Percentiles rank a stretch among this genome's conserved stretches.
Conservation (phyloP, 139 green algal species). For the Dunaliella primolecta region DNA sequence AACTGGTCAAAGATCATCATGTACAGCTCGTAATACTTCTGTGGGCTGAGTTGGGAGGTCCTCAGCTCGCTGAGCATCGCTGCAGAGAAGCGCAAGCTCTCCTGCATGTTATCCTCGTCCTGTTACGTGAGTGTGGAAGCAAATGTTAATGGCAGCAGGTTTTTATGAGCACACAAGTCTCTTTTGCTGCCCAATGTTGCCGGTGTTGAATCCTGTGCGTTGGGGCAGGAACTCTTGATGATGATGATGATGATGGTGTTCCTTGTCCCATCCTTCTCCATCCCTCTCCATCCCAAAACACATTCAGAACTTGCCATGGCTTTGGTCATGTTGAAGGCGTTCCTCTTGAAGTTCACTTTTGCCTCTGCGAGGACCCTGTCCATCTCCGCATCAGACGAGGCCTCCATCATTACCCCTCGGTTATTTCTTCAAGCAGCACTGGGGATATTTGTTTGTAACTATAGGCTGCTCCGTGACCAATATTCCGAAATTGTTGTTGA, state of each 20-base stretch:
- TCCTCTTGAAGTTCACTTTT: constrained; percentile 65
- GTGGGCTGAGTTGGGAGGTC: constrained; percentile 84
- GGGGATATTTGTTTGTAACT: too few relatives aligned
- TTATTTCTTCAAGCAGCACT: too few relatives aligned
- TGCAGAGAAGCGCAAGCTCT: constrained; percentile 85
- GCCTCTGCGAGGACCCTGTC: constrained; percentile 69
- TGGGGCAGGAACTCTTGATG: too few relatives aligned
- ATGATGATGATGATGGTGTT: too few relatives aligned
- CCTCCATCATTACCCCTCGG: neutral
- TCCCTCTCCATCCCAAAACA: too few relatives aligned
- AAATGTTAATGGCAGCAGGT: neutral
- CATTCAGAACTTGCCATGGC: constrained; percentile 56
- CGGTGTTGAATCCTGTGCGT: neutral
- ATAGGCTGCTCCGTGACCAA: too few relatives aligned
- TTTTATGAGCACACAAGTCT: neutral
- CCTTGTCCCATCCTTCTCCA: too few relatives aligned
- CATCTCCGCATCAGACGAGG: constrained; percentile 50
- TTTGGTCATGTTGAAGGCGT: constrained; percentile 81
- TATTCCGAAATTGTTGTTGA: too few relatives aligned
- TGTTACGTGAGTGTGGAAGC: constrained; percentile 23
- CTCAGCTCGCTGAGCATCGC: constrained; percentile 92
- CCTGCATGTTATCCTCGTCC: constrained; percentile 92
- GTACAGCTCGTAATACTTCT: constrained; percentile 98
- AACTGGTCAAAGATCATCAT: constrained; percentile 88
- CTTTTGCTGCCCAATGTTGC: neutral